Evolutionary conservation across 2,329 filamentous ascomycete genomes (phyloP).

Genomic region (Acrocalymma vagum): DNA sequence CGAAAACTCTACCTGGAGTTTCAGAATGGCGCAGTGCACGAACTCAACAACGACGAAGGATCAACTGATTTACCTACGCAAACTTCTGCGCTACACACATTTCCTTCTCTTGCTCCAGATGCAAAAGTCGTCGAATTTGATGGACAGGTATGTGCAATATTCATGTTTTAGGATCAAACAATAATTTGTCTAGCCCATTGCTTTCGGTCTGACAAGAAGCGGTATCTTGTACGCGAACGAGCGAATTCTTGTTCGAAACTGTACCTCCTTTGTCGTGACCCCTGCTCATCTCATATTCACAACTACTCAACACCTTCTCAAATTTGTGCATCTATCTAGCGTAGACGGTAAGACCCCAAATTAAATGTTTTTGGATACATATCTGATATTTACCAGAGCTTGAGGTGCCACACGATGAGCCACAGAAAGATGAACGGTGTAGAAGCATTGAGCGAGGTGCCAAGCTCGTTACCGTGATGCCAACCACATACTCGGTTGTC

Average conservation of each 20-base stretch:
- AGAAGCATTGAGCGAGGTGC: conserved; percentile 91
- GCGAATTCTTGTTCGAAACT: conserved; percentile 79
- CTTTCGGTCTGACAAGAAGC: conserved; percentile 74
- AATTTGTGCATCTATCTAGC: conserved; percentile 83
- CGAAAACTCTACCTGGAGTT: conserved; percentile 30
- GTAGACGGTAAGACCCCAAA: conserved; percentile 65
- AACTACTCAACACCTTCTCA: conserved; percentile 89
- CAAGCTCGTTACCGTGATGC: conserved; percentile 86
- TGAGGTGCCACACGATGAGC: conserved; percentile 85
- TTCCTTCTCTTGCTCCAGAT: conserved; percentile 39
- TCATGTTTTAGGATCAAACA: conserved; percentile 12
- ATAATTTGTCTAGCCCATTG: conserved; percentile 48
- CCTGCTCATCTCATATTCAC: conserved; percentile 87
- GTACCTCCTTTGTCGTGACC: conserved; percentile 88
- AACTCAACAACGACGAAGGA: conserved; percentile 16
- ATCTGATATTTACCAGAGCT: conserved; percentile 65
- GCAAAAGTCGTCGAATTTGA: conserved; percentile 28
- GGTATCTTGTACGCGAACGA: conserved; percentile 83
- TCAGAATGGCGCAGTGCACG: conserved; percentile 30
- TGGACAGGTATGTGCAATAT: conserved; percentile 27
- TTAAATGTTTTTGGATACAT: background rate
- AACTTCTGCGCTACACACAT: conserved; percentile 24
- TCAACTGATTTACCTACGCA: conserved; percentile 22
- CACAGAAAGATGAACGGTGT: conserved; percentile 90
- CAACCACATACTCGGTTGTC: conserved; percentile 83